Conservation (phyloP, 1,139 yeast species). For the Kodamaea derodonti region DNA sequence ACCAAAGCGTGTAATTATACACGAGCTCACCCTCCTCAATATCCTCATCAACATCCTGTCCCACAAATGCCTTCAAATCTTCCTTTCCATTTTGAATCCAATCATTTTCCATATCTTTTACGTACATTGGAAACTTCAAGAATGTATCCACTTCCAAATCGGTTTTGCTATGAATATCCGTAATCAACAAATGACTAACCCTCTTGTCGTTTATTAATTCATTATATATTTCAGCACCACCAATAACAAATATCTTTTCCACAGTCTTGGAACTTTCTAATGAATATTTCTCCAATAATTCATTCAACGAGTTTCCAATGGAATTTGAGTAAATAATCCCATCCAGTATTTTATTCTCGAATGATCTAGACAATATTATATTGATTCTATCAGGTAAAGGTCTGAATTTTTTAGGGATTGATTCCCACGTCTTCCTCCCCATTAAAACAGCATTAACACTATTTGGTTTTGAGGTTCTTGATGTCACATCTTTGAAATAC, state of each 20-base stretch:
- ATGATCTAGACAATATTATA: conserved; percentile 62
- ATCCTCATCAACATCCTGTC: conserved; percentile 33
- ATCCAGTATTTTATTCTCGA: conserved; percentile 15
- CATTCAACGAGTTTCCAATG: conserved; percentile 41
- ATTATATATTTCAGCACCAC: conserved; percentile 87
- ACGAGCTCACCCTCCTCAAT: conserved; percentile 46
- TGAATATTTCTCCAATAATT: conserved; percentile 14
- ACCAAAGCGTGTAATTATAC: conserved; percentile 53
- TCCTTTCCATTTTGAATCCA: conserved; percentile 35
- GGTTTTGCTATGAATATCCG: conserved; percentile 53
- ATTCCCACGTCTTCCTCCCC: conserved; percentile 97
- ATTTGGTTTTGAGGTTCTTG: conserved; percentile 29
- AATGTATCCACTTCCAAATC: conserved; percentile 61
- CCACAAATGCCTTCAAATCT: conserved; percentile 40
- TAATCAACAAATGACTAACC: conserved; percentile 63
- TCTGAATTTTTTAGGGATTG: conserved; percentile 78
- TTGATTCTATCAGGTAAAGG: conserved; percentile 79
- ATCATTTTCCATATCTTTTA: conserved; percentile 16
- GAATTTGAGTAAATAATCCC: conserved; percentile 36
- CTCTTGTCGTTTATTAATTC: conserved; percentile 42
- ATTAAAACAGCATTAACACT: conserved; percentile 76
- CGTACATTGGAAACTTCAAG: conserved; percentile 30
- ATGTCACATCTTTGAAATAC: conserved; percentile 75
- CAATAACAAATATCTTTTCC: conserved; percentile 74
- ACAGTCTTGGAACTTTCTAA: conserved; percentile 19